Base-by-base conservation (phyloP, 2,329 filamentous ascomycete species). In the Claviceps sp. region DNA sequence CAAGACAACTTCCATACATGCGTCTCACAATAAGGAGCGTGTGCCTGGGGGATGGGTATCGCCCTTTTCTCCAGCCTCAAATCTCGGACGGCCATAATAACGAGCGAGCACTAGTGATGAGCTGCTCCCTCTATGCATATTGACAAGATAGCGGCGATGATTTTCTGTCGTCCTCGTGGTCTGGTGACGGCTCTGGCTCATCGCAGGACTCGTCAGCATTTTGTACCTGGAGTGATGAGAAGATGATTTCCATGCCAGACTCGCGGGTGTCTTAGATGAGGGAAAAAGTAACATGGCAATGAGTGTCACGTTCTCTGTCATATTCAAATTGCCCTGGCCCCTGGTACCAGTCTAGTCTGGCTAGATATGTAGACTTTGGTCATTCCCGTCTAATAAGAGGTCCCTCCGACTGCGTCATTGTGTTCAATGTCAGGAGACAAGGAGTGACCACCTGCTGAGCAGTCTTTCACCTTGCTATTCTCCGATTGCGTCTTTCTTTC, bases 231-330 rank as follows among this genome's bases (percentile, higher is more conserved):
- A 26, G 36, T 26, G 16, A 37, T n/a, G 26, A 23, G 38, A 36
- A 38, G 37, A 36, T 40, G 37, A 22, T 23, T 37, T 39, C 50
- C 54, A 51, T 50, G 56, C 53, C 55, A 56, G 38, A 45, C 40
- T 50, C 22, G 16, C 44, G 36, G 36, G 22, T 54, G 55, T 57
- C 50, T 54, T 50, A 37, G 52, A 51, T 51, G 26, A n/a, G 50
- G 47, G 29, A 51, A 56, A 57, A 58, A 57, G 56, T 40, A 57
- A 56, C 50, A 36, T 51, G 26, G 22, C 5, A 23, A 52, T 37
- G 39, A 37, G 16, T 36, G 47, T 44, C 50, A 40, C 23, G 26
- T 42, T 50, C 14, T 17, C 47, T 50, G 47, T 50, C 42, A 36
- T 42, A 20, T 26, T 26, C 26, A 7, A n/a, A 44, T 34, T 4